phyloP scores from a whole-genome alignment of 1,284 basidiomycete species.

The Ustilago xerochloae region DNA sequence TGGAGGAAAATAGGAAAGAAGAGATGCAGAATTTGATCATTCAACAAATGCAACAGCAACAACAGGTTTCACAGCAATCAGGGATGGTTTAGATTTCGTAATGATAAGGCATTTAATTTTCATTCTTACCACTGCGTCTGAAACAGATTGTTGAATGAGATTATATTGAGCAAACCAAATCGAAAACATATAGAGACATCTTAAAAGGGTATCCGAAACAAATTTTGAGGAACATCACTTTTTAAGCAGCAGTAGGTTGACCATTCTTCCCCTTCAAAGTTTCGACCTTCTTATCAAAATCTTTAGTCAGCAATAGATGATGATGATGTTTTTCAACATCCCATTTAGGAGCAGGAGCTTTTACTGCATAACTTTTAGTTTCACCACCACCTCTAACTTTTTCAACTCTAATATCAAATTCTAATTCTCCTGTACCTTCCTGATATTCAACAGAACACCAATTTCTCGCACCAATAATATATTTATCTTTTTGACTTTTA shows the following conservation, averaged over 20 bases:
- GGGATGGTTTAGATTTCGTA: not conserved
- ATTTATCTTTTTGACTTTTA: constrained; percentile 74
- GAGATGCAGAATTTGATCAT: constrained; percentile 17
- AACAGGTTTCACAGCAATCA: not conserved
- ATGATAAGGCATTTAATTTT: not conserved
- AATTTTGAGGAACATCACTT: not conserved
- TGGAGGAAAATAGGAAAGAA: constrained; percentile 47
- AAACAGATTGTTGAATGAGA: not conserved
- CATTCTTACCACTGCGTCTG: not conserved
- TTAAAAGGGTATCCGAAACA: constrained; percentile 8
- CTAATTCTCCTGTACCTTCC: constrained; percentile 74
- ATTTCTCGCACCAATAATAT: constrained; percentile 86
- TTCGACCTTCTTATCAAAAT: constrained; percentile 33
- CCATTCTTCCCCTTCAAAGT: constrained; percentile 14
- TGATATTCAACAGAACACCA: constrained; percentile 84
- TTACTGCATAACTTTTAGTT: constrained; percentile 60
- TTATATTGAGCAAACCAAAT: not conserved
- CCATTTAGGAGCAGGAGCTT: constrained; percentile 57
- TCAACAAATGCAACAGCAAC: constrained; percentile 11
- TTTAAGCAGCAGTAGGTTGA: not conserved
- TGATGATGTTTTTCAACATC: constrained; percentile 37
- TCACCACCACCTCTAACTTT: constrained; percentile 55
- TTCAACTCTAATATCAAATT: constrained; percentile 90
- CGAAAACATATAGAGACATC: not conserved
- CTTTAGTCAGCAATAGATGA: constrained; percentile 35